Percentiles rank a stretch among this genome's conserved stretches.
Evolutionary conservation across 805 yeast genomes (phyloP).

Genomic region (Barnettozyma botsteinii): DNA sequence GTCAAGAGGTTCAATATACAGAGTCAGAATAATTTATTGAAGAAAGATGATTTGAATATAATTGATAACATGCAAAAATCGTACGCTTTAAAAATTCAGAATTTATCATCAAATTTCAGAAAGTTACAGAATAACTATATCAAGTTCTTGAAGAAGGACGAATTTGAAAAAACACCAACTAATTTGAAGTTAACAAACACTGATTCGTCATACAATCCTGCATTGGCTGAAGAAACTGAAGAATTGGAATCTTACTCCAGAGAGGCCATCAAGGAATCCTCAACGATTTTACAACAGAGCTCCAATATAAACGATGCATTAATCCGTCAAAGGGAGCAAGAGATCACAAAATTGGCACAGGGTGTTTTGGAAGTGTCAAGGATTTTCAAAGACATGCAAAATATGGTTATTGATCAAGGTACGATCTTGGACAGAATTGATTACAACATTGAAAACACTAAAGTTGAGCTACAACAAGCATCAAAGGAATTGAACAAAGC

Average conservation of each 20-base stretch:
- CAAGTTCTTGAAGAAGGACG: slow-evolving; percentile 77
- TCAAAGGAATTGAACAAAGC: slow-evolving; percentile 75
- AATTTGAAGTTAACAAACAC: slow-evolving; percentile 2
- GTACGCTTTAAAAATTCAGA: slow-evolving; percentile 82
- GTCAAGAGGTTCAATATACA: slow-evolving; percentile 56
- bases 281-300: slow-evolving; percentile 30
- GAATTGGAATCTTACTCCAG: slow-evolving; percentile 47
- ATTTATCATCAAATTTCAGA: slow-evolving; percentile 68
- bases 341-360: slow-evolving; percentile 85
- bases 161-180: slow-evolving; percentile 43
- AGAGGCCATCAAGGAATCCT: slow-evolving; percentile 46
- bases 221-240: slow-evolving; percentile 30
- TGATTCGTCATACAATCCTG: slow-evolving; percentile 19
- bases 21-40: slow-evolving; percentile 28
- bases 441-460: slow-evolving; percentile 81
- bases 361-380: slow-evolving; percentile 92
- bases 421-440: slow-evolving; percentile 90
- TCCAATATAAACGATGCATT: slow-evolving; percentile 34
- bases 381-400: slow-evolving; percentile 89
- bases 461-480: slow-evolving; percentile 67
- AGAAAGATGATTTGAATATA: slow-evolving; percentile 50
- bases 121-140: slow-evolving; percentile 86
- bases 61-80: slow-evolving; percentile 76
- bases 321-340: slow-evolving; percentile 75
- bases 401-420: slow-evolving; percentile 91